A percentile compares a stretch with the other conserved stretches of the same genome.
These are phyloP conservation scores for Kluyveromyces wickerhamii DNA, from an alignment of 805 yeast species.

Conservation along the genomic window DNA sequence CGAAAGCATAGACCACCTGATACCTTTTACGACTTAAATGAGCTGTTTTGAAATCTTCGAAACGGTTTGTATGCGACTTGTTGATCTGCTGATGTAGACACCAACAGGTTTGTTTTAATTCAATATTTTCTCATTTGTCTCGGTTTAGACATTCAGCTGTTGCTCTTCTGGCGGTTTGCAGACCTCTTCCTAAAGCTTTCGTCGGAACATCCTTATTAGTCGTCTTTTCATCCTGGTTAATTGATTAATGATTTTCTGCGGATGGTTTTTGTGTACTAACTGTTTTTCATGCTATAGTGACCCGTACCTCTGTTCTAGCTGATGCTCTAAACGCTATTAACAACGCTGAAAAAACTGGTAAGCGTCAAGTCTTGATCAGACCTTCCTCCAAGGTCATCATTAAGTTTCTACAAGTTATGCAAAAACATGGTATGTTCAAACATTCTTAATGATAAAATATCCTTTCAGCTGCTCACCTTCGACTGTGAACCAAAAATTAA, in stretches of 20 bases:
- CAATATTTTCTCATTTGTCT: no score
- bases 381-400: conserved; percentile 97
- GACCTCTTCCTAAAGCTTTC: no score
- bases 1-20: conserved; percentile 7
- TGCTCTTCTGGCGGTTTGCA: no score
- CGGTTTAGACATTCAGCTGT: no score
- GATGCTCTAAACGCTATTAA: conserved; percentile 96
- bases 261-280: no score
- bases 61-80: no score
- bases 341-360: conserved; percentile 99
- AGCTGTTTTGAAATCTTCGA: no score
- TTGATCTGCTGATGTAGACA: conserved; percentile 4
- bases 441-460: neutral
- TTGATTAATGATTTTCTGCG: neutral
- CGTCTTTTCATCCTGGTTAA: no score
- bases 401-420: conserved; percentile 93
- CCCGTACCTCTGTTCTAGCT: conserved; percentile 96
- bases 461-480: neutral
- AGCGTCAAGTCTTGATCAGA: conserved; percentile 96
- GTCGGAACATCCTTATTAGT: no score
- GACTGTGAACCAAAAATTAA: no score
- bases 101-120: no score
- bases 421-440: conserved; percentile 68
- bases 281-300: no score
- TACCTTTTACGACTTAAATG: conserved; percentile 4